These are phyloP conservation scores for Biscogniauxia mediterranea DNA, from an alignment of 2,329 filamentous ascomycete genomes.

Conservation along the genomic window DNA sequence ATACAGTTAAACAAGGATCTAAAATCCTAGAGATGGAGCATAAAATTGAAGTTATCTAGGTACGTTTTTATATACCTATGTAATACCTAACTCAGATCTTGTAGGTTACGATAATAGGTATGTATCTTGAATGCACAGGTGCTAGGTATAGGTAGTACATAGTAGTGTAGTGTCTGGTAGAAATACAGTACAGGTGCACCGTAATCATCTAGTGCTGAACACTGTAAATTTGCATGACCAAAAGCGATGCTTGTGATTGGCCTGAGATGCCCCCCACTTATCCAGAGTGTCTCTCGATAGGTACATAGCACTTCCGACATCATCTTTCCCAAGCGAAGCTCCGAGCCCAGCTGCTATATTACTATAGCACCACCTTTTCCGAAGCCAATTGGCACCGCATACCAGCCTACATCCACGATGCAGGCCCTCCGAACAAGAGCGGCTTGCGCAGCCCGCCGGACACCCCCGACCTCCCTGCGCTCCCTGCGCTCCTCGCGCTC, in stretches of 20 bases:
- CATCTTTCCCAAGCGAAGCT: conserved; percentile 13
- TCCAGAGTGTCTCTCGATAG: conserved; percentile 13
- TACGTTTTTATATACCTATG: too few species aligned
- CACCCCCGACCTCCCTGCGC: conserved; percentile 32
- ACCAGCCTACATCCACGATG: conserved; percentile 23
- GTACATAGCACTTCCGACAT: conserved; percentile 23
- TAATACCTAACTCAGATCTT: too few species aligned
- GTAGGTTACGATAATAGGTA: too few species aligned
- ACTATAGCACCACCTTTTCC: conserved; percentile 4
- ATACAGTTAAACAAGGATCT: too few species aligned
- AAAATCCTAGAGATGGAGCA: too few species aligned
- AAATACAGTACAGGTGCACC: neutral
- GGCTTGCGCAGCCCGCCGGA: conserved; percentile 39
- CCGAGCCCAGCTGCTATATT: conserved; percentile 9
- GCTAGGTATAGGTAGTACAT: too few species aligned
- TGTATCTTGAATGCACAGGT: too few species aligned
- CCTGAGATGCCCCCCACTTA: conserved; percentile 6
- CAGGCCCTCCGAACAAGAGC: conserved; percentile 44
- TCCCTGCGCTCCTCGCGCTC: conserved; percentile 40
- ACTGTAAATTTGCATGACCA: conserved; percentile 18
- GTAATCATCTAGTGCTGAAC: too few species aligned
- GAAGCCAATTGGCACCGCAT: conserved; percentile 28
- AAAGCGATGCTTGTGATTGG: conserved; percentile 25
- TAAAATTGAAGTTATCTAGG: too few species aligned
- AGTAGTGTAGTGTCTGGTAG: too few species aligned